Base-by-base conservation (phyloP, 2,329 filamentous ascomycete species). In the Exophiala bonariae region DNA sequence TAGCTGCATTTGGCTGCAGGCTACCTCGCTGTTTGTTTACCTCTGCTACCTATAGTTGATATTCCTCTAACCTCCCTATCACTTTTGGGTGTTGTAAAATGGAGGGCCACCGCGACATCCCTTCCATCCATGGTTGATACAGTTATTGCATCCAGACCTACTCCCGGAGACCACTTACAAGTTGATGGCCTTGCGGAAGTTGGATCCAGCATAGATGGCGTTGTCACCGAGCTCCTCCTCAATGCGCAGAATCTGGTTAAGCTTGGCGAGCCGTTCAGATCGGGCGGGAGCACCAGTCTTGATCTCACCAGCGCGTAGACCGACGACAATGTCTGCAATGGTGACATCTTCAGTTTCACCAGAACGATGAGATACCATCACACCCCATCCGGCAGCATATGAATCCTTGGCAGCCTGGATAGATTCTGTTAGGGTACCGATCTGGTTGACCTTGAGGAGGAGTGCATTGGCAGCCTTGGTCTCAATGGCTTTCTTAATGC, bases 281-380 rank as follows among this genome's bases (percentile, higher is more conserved):
- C 93, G 87, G 70, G 87, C 87, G 63, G 93, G 93, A 56, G 92
- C 92, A 82, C 91, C 91, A 59, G 91, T 95, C 89, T 96, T 96
- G 84, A 99, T 97, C 82, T 99, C 89, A 61, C 93, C 93, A 65
- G 91, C 79, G 65, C 93, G 89, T 68, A 99, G 88, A 79, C 93
- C 93, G 63, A 99, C 93, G 59, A 91, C 90, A 62, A 99, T 93
- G 71, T 99, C 93, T 62, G 93, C 86, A 71, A 99, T 99, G 75
- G 93, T 99, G 64, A 99, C 93, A 78, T 99, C 93, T 79, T 97
- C 93, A 52, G 93, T 99, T 87, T 99, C 93, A 72, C 93, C 93
- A 56, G 93, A 99, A 65, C 93, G 87, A 82, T 99, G 93, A 60
- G 93, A 97, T 59, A 99, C 93, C 93, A 99, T 97, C 79, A 99